phyloP scores from a whole-genome alignment of 2,329 filamentous ascomycete genomes.

The Beauveria medogensis region DNA sequence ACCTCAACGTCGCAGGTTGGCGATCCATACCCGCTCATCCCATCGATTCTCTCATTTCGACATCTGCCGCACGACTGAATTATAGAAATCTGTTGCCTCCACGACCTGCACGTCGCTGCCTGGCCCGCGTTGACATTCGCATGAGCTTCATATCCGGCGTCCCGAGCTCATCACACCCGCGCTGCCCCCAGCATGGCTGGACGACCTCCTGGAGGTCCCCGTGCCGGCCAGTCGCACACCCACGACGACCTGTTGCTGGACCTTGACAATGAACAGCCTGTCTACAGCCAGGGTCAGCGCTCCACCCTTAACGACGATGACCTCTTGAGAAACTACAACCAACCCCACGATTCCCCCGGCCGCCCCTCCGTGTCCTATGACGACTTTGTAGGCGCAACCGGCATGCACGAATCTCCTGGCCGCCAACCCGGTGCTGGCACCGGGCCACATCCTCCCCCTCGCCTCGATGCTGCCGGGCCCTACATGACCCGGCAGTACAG shows the following conservation, averaged over 20 bases:
- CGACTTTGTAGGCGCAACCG: conserved; percentile 72
- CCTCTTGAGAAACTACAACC: conserved; percentile 65
- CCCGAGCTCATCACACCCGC: conserved; percentile 22
- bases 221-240: conserved; percentile 39
- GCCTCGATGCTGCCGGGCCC: conserved; percentile 23
- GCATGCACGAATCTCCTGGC: conserved; percentile 18
- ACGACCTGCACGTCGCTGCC: background rate
- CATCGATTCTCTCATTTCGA: background rate
- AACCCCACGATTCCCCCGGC: conserved; percentile 55
- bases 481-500: conserved; percentile 48
- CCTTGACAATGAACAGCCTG: conserved; percentile 60
- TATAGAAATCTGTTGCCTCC: background rate
- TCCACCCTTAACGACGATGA: conserved; percentile 77
- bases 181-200: conserved; percentile 52
- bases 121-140: background rate
- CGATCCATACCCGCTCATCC: background rate
- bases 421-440: conserved; percentile 5
- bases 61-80: background rate
- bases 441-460: background rate
- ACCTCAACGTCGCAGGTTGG: conserved; percentile 11
- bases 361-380: conserved; percentile 91
- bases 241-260: conserved; percentile 61
- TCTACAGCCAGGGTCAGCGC: conserved; percentile 68
- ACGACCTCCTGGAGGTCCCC: conserved; percentile 40
- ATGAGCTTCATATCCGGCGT: conserved; percentile 19